Evolutionary conservation across 345 rosid species (phyloP), one percentile per base, ranked within the genome.

Genomic region (Angophora floribunda): DNA sequence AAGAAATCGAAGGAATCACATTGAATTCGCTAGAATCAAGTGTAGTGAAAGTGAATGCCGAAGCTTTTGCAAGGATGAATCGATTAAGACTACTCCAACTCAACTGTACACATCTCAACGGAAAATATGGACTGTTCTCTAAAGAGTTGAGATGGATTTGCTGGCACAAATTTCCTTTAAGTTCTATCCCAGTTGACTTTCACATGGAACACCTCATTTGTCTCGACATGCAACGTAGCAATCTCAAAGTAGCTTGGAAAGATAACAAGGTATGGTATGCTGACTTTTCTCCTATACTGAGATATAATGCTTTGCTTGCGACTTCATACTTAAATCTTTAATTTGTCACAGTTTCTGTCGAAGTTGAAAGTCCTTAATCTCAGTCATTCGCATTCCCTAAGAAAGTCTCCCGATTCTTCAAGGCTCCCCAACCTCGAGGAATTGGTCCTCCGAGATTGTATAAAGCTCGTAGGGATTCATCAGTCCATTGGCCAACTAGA

Each of bases 281-380:
- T 36, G 9, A 70, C 80, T 70, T 26, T 17, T 70, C 82, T 70
- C 26, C 82, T 36, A 70, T 13, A 17, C 47, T 19, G 82, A 70
- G 47, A 36, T 21, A 70, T 36, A 70, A 5, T 70, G 47, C 52
- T 65, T n/a, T 36, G 8, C 52, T 13, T 85, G 22, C 63, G 14
- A 84, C 36, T 7, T 30, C 24, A 26, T 24, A 55, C 84, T 13
- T 22, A 16, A 49, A 52, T 28, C n/a, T 16, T 24, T 16, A 70
- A 28, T 45, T 30, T 24, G 28, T 49, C 45, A 41, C 90, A 88
- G 92, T 22, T 87, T 24, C 55, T 90, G 21, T 16, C 50, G 21
- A 49, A 75, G 28, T 53, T 91, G 52, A 89, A 91, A 87, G 52
- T 88, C 57, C 89, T 89, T 14, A 32, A 90, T 53, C 89, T 91